phyloP scores from a whole-genome alignment of 2,329 filamentous ascomycete species.

The Colletotrichum euphorbiae region DNA sequence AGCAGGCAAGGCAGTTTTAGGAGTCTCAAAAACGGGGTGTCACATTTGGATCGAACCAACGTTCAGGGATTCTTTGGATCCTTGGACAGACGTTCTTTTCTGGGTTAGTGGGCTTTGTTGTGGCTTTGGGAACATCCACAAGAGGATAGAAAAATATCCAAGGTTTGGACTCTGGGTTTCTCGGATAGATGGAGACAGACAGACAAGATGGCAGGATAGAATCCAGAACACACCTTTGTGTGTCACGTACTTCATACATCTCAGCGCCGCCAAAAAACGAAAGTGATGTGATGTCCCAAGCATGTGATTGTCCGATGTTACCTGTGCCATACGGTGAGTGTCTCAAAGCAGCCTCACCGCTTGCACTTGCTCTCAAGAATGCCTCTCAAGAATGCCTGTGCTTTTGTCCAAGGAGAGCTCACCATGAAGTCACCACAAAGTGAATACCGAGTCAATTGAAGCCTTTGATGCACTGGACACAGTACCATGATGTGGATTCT shows the following conservation, averaged over 20 bases:
- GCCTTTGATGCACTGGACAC: no score
- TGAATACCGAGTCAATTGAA: no score
- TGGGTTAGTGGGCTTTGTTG: constrained; percentile 17
- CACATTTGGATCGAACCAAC: constrained; percentile 18
- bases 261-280: no score
- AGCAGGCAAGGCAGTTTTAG: constrained; percentile 36
- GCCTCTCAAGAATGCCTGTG: no score
- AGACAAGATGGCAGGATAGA: constrained; percentile 27
- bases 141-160: constrained; percentile 21
- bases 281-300: not conserved
- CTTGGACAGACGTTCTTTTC: constrained; percentile 11
- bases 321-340: no score
- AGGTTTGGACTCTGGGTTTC: constrained; percentile 36
- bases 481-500: no score
- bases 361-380: no score
- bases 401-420: no score
- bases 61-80: constrained; percentile 8
- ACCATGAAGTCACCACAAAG: no score
- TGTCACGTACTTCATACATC: not conserved
- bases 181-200: constrained; percentile 23
- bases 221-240: constrained; percentile 6
- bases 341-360: no score
- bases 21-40: constrained; percentile 28
- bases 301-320: not conserved
- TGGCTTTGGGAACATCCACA: constrained; percentile 12